Conservation (phyloP, 1,284 basidiomycete species). For the Cutaneotrichosporon daszewskae region DNA sequence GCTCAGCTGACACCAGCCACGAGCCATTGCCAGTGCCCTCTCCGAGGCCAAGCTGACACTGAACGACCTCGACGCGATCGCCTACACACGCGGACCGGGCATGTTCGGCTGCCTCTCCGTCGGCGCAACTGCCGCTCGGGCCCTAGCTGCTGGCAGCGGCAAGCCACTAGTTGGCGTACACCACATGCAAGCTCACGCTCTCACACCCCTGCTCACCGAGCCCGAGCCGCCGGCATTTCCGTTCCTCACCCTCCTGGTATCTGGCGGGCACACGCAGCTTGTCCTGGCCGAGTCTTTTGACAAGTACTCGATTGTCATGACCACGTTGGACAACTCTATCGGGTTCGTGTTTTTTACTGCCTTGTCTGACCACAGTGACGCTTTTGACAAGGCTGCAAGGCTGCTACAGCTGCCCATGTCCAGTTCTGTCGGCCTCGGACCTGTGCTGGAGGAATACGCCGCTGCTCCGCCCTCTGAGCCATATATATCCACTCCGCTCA, state of each 20-base stretch:
- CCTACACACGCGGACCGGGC: constrained; percentile 85
- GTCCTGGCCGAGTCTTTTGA: constrained; percentile 61
- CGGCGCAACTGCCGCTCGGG: constrained; percentile 70
- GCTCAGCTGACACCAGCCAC: constrained; percentile 55
- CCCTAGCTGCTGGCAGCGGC: constrained; percentile 65
- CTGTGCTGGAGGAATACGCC: constrained; percentile 65
- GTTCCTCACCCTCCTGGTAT: constrained; percentile 78
- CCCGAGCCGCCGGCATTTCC: constrained; percentile 62
- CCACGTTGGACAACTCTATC: constrained; percentile 68
- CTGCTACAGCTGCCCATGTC: constrained; percentile 61
- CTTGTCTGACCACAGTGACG: constrained; percentile 48
- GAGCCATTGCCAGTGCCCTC: constrained; percentile 64
- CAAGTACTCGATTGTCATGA: constrained; percentile 66
- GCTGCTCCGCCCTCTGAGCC: constrained; percentile 24
- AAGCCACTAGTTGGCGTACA: constrained; percentile 85
- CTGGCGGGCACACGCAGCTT: constrained; percentile 85
- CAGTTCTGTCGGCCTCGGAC: constrained; percentile 60
- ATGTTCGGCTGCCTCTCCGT: constrained; percentile 75
- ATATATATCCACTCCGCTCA: constrained; percentile 35
- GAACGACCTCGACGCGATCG: constrained; percentile 71
- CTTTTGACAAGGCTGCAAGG: constrained; percentile 73
- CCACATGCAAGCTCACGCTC: constrained; percentile 95
- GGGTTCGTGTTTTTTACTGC: constrained; percentile 48
- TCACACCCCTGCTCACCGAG: constrained; percentile 72
- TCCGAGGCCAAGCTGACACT: constrained; percentile 57